phyloP scores from a whole-genome alignment of 306 rosid species.

The Oemleria cerasiformis region DNA sequence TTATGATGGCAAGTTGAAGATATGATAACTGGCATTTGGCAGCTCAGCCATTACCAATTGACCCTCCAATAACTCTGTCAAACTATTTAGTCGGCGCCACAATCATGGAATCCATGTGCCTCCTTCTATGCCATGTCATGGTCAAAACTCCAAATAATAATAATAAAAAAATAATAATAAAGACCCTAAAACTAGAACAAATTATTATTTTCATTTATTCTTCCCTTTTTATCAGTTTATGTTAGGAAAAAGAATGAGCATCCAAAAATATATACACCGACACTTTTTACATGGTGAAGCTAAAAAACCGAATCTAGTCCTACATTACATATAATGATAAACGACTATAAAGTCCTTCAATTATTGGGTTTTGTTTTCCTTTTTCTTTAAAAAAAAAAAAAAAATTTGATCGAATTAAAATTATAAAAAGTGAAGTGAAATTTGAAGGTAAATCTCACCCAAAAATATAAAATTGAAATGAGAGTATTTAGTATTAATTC shows the following conservation, averaged over 20 bases:
- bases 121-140: background rate
- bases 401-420: too few species aligned
- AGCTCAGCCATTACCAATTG: conserved; percentile 16
- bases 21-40: conserved; percentile 7
- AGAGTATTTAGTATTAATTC: too few species aligned
- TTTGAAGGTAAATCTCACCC: too few species aligned
- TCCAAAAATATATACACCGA: background rate
- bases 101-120: conserved; percentile 10
- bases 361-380: background rate
- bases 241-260: background rate
- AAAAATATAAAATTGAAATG: too few species aligned
- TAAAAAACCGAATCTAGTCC: background rate
- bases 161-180: too few species aligned
- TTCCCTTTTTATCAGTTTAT: background rate
- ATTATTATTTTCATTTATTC: background rate
- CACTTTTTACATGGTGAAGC: background rate
- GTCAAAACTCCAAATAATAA: conserved; percentile 7
- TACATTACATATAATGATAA: background rate
- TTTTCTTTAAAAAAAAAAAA: too few species aligned
- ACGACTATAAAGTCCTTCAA: background rate
- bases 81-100: conserved; percentile 16
- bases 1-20: too few species aligned
- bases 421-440: too few species aligned
- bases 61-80: background rate
- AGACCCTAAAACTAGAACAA: background rate